Evolutionary conservation across 148 eudicot species (phyloP), one percentile per base, ranked within the genome.

Genomic region (Dianthus caryophyllus): DNA sequence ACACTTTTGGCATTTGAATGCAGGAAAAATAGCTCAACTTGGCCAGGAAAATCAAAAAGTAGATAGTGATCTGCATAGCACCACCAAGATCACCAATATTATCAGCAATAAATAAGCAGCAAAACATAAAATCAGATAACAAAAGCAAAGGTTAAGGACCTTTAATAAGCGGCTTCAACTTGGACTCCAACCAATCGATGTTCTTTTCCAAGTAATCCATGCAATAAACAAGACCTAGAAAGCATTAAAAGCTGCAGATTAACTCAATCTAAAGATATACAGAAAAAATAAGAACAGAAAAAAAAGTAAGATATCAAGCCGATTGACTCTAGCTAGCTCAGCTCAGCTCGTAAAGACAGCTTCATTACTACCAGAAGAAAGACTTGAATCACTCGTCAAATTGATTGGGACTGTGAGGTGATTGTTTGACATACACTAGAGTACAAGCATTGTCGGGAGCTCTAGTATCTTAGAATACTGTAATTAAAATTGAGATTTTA

Each of bases 141-240:
- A 5, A 18, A 62, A 44, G 1, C 16, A 53, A 43, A 36, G 11
- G 1, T 41, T 43, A n/a, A 74, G 50, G 77, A 92, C 98, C 98
- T 87, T 93, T 89, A 68, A 89, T 68, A 75, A 89, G 84, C 51
- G 96, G 96, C 73, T 89, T 73, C 80, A 93, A 75, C 79, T 83
- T 93, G 73, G 95, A 75, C 72, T 89, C 81, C 81, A 93, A 76
- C 96, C 98, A 89, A 75, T 89, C 98, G 59, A 93, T 81, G 79
- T 93, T 93, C 79, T 89, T 93, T 82, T 89, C 98, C 74, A 93
- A 66, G 81, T 84, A 93, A 77, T 93, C 98, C 98, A 93, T 87
- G 78, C 98, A 92, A 73, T 92, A 92, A n/a, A 89, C 85, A 56
- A 93, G 96, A 66, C 98, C 98, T 93, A 73, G 25, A 71, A 22